A percentile compares a stretch with the other conserved stretches of the same genome.
Conservation (phyloP, 164 flowering plant genomes). For the Chimonanthus praecox region DNA sequence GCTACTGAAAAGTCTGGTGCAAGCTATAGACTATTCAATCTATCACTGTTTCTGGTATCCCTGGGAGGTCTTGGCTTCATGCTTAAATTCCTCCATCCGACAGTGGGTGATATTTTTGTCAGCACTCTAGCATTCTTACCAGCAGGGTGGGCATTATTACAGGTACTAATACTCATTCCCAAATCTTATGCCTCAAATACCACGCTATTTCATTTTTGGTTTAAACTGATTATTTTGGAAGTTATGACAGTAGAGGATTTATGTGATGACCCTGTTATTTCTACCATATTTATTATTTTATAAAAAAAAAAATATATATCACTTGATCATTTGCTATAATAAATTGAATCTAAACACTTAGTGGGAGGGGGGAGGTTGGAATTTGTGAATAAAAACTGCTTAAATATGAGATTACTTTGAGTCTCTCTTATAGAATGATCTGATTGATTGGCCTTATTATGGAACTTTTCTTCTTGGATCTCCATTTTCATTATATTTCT, state of each 20-base stretch:
- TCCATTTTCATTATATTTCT: too few relatives aligned
- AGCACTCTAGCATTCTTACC: constrained; percentile 88
- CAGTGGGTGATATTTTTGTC: constrained; percentile 78
- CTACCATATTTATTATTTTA: neutral
- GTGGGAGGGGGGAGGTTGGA: too few relatives aligned
- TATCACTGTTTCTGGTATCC: constrained; percentile 62
- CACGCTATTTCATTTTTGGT: neutral
- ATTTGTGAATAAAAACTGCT: too few relatives aligned
- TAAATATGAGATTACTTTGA: too few relatives aligned
- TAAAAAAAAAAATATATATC: neutral
- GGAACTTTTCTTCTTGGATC: neutral
- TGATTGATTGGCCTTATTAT: neutral
- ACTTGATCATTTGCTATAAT: neutral
- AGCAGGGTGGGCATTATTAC: constrained; percentile 95
- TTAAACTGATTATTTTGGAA: neutral
- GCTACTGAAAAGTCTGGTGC: constrained; percentile 95
- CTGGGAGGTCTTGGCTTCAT: constrained; percentile 46
- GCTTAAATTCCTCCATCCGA: constrained; percentile 60
- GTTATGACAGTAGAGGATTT: neutral
- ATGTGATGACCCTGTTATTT: neutral
- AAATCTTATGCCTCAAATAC: neutral
- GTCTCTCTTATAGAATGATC: neutral
- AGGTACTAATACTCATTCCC: constrained; percentile 30
- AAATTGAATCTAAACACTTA: too few relatives aligned
- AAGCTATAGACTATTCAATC: constrained; percentile 85